phyloP scores from a whole-genome alignment of 768 basidiomycete genomes.

The Mrakia frigida region DNA sequence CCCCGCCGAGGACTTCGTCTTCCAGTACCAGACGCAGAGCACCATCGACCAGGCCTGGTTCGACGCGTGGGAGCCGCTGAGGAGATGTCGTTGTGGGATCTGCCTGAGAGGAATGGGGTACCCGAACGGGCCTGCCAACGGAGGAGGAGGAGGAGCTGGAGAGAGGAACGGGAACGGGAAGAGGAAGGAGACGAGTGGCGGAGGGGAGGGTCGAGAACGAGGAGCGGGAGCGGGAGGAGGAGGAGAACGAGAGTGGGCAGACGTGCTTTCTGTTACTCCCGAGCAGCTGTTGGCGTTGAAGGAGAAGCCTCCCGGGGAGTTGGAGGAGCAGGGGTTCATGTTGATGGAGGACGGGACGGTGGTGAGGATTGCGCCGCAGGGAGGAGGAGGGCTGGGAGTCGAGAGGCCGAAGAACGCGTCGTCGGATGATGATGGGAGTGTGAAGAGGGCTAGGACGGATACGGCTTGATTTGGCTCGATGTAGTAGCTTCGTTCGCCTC shows the following conservation, averaged over 20 bases:
- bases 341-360: neutral
- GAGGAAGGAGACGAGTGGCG: neutral
- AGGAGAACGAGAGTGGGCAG: neutral
- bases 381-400: neutral
- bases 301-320: neutral
- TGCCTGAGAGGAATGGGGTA: slow-evolving; percentile 17
- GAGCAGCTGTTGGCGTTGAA: neutral
- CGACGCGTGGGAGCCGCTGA: slow-evolving; percentile 15
- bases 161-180: slow-evolving; percentile 7
- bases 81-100: slow-evolving; percentile 17
- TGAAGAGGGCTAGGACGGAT: slow-evolving; percentile 13
- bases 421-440: slow-evolving; percentile 4
- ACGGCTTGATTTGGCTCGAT: neutral
- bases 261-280: no score
- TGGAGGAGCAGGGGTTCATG: neutral
- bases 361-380: neutral
- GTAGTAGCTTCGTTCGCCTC: neutral
- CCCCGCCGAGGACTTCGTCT: neutral
- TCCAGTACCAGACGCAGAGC: neutral
- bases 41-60: slow-evolving; percentile 7
- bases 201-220: neutral
- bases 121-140: neutral
- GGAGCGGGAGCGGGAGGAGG: neutral
- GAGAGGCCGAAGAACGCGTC: neutral
- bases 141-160: neutral